Evolutionary conservation across 257 asterid species (phyloP).

Genomic region (Nicotiana benthamiana): DNA sequence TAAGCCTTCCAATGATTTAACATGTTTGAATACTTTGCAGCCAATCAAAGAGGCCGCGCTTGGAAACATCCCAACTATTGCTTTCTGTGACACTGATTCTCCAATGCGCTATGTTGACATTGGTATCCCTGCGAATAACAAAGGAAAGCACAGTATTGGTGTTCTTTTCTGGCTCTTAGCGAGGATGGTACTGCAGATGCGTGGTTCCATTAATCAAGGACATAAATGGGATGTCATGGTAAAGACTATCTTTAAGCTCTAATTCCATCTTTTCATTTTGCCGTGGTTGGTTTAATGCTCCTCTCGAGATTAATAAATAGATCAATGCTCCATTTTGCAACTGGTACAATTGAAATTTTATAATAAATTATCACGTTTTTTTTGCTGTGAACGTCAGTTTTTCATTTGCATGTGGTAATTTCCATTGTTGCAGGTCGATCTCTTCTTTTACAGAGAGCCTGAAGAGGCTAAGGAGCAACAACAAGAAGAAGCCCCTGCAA

Average conservation of each 20-base stretch:
- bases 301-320: neutral
- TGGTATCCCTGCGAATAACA: conserved; percentile 23
- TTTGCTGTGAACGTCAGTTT: neutral
- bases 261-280: neutral
- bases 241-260: neutral
- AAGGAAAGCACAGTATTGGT: conserved; percentile 22
- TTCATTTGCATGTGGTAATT: neutral
- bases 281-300: neutral
- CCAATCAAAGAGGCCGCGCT: conserved; percentile 23
- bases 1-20: neutral
- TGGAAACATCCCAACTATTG: conserved; percentile 23
- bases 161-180: conserved; percentile 19
- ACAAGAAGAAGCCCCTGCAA: conserved; percentile 12
- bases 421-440: conserved; percentile 13
- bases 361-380: no score
- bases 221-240: conserved; percentile 22
- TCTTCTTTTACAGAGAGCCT: conserved; percentile 22
- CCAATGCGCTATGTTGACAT: conserved; percentile 18
- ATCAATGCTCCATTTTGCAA: neutral
- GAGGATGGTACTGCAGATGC: conserved; percentile 23
- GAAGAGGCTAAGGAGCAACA: conserved; percentile 21
- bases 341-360: no score
- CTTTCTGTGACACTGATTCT: conserved; percentile 19
- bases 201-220: conserved; percentile 10
- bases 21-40: conserved; percentile 3